phyloP scores from a whole-genome alignment of 495 filamentous ascomycete species.

The Xylaria cubensis region DNA sequence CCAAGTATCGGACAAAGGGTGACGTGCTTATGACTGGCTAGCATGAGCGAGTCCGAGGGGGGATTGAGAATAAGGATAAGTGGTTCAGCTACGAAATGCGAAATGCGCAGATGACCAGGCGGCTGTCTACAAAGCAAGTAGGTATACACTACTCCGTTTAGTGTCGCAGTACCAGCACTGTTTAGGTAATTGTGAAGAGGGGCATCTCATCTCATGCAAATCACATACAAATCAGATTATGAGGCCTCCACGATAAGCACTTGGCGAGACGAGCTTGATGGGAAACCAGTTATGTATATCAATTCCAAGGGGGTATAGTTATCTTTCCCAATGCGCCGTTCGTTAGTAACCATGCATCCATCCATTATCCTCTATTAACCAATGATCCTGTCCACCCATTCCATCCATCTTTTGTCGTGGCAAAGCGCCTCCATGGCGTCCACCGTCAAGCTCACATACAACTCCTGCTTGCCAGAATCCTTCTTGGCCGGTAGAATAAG shows the following conservation, averaged over 20 bases:
- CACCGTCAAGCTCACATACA: conserved; percentile 43
- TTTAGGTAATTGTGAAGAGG: conserved; percentile 18
- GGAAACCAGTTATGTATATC: conserved; percentile 10
- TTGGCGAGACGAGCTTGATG: conserved; percentile 1
- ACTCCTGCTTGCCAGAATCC: conserved; percentile 38
- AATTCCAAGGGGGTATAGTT: conserved; percentile 26
- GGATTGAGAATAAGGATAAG: background rate
- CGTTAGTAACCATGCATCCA: conserved; percentile 20
- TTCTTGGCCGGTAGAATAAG: conserved; percentile 42
- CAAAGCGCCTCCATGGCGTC: conserved; percentile 43
- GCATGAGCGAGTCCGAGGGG: background rate
- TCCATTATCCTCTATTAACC: conserved; percentile 33
- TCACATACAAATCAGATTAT: conserved; percentile 4
- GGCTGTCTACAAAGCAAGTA: background rate
- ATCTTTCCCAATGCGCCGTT: conserved; percentile 23
- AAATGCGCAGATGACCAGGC: background rate
- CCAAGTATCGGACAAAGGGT: conserved; percentile 10
- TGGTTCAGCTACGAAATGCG: conserved; percentile 7
- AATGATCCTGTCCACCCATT: conserved; percentile 43
- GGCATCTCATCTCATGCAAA: background rate
- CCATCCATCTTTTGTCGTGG: conserved; percentile 42
- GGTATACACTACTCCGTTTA: conserved; percentile 3
- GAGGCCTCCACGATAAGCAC: conserved; percentile 8
- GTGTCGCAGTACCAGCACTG: background rate
- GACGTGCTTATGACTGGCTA: background rate